Evolutionary conservation across 2,329 filamentous ascomycete genomes (phyloP), one percentile per base, ranked within the genome.

Genomic region (Exophiala alcalophila): DNA sequence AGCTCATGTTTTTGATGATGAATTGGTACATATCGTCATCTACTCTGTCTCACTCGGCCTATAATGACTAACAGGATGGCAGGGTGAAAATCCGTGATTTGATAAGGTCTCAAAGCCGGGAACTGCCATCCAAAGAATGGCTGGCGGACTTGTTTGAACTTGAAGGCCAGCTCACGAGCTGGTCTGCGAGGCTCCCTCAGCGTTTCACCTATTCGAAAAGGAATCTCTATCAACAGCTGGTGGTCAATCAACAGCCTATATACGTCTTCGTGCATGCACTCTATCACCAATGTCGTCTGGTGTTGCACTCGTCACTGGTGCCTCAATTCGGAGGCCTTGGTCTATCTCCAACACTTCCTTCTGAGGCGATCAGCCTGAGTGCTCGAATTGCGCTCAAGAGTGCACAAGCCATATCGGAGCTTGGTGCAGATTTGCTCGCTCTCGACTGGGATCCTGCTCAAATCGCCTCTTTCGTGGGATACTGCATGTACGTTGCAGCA

Each of bases 401-500:
- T 21, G 36, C 42, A 5, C 42, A 46, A 11, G 16, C 18, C 5
- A 40, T 46, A 3, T 40, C 42, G 8, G 29, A 35, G 23, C 24
- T 46, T 5, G 36, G 28, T 15, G 29, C 36, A 9, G 35, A 46
- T 18, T 21, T 46, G n/a, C 18, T 35, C 11, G 42, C 36, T 16
- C 30, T 46, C 9, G 42, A 46, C 9, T 46, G 42, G 42, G 19
- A 27, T 19, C 20, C 28, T 5, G 25, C 14, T 26, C 42, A 40
- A 25, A 46, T 36, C n/a, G 35, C 42, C 16, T 25, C 26, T 5
- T 46, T 46, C 25, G 42, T 40, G 4, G 42, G 42, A 9, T 46
- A 46, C 24, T 46, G 42, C 16, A 40, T 46, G 42, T 46, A 46
- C 15, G 42, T 46, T 11, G 35, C 42, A 9, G 42, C 42, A 3